Conservation (phyloP, 495 filamentous ascomycete genomes). For the Trichoderma gamsii region DNA sequence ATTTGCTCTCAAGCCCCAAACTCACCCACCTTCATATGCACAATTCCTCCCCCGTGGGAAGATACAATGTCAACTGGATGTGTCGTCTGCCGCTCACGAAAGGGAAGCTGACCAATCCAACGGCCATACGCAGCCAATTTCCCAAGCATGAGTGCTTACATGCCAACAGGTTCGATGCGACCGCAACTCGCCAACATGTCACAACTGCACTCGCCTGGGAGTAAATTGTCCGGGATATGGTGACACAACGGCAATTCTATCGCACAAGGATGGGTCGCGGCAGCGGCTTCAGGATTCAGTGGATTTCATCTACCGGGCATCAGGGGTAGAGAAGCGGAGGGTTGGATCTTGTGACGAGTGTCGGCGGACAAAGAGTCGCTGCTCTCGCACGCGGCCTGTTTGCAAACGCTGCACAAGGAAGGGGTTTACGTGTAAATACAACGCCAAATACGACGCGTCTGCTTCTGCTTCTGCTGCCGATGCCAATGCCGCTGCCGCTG, state of each 20-base stretch:
- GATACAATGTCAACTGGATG: constrained; percentile 6
- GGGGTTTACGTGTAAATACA: constrained; percentile 26
- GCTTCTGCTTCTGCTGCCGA: no score
- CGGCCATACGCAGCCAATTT: neutral
- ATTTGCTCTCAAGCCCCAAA: neutral
- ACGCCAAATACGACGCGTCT: constrained; percentile 16
- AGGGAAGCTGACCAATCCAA: constrained; percentile 1
- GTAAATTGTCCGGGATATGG: neutral
- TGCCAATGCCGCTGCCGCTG: neutral
- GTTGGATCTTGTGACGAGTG: constrained; percentile 31
- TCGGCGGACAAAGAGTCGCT: constrained; percentile 31
- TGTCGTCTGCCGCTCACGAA: constrained; percentile 8
- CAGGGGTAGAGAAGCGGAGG: constrained; percentile 14
- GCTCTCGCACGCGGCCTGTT: constrained; percentile 29
- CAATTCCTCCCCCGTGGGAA: neutral
- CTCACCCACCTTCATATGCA: constrained; percentile 12
- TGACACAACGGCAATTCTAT: neutral
- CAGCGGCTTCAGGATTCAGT: neutral
- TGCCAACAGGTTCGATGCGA: neutral
- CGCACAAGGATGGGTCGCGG: neutral
- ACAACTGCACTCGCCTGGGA: neutral
- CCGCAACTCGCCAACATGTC: neutral
- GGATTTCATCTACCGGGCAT: constrained; percentile 12
- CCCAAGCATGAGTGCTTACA: neutral
- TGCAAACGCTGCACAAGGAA: constrained; percentile 29